A percentile compares a stretch with the other conserved stretches of the same genome.
These are phyloP conservation scores for Pseudogymnoascus sp. DNA, from an alignment of 2,329 filamentous ascomycete species.

Conservation along the genomic window DNA sequence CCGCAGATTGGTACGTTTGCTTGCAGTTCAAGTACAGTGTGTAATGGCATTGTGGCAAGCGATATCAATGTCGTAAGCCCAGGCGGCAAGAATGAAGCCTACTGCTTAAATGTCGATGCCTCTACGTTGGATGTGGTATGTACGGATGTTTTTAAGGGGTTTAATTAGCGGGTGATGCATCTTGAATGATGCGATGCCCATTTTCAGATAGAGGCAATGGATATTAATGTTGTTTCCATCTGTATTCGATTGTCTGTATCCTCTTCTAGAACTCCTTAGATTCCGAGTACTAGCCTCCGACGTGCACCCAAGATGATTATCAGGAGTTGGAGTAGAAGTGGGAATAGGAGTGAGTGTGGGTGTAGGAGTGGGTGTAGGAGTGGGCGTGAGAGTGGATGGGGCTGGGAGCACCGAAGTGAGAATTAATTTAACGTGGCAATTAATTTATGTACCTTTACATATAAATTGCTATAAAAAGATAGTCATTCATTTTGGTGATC, in stretches of 20 bases:
- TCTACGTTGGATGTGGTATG: conserved; percentile 32
- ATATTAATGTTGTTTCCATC: not conserved
- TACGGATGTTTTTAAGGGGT: conserved; percentile 22
- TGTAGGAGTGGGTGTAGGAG: no score
- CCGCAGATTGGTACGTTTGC: conserved; percentile 42
- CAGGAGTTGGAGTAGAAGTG: no score
- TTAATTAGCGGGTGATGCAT: conserved; percentile 19
- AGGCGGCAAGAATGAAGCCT: conserved; percentile 36
- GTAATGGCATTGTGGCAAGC: conserved; percentile 41
- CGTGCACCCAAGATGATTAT: no score
- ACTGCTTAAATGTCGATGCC: conserved; percentile 39
- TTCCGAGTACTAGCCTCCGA: no score
- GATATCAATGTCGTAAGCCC: conserved; percentile 43
- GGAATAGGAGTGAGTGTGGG: no score
- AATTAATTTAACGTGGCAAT: no score
- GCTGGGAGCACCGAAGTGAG: no score
- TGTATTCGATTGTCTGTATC: not conserved
- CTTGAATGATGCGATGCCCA: not conserved
- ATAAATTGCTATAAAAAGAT: no score
- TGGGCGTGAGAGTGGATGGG: no score
- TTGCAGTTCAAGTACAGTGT: conserved; percentile 42
- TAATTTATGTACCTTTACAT: no score
- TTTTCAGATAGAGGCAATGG: not conserved
- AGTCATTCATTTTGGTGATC: no score
- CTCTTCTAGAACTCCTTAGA: no score